These are phyloP conservation scores for Mycena sp. DNA, from an alignment of 1,284 basidiomycete genomes.

Conservation along the genomic window DNA sequence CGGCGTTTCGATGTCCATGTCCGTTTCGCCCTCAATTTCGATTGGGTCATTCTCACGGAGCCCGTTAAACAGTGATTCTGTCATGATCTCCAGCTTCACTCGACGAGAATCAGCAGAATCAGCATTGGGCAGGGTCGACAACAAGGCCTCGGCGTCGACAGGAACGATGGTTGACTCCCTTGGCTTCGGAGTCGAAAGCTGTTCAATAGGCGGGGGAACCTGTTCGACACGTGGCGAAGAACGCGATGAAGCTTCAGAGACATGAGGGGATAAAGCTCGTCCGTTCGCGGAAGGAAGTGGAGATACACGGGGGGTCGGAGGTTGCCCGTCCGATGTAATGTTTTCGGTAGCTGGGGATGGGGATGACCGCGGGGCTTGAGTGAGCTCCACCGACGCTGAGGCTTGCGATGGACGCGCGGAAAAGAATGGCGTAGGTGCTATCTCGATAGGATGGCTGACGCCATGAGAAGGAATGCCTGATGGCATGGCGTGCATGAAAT, in stretches of 20 bases:
- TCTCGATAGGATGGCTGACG: background rate
- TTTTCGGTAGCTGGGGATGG: background rate
- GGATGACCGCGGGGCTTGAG: background rate
- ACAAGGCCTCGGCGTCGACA: slow-evolving; percentile 8
- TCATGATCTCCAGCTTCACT: slow-evolving; percentile 30
- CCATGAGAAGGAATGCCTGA: background rate
- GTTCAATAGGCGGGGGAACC: no score
- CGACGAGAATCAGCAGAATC: slow-evolving; percentile 19
- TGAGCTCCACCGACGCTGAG: background rate
- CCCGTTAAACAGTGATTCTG: slow-evolving; percentile 12
- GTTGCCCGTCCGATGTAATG: background rate
- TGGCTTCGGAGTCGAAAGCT: no score
- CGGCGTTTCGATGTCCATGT: slow-evolving; percentile 31
- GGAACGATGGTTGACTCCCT: no score
- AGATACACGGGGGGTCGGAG: background rate
- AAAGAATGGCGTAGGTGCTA: background rate
- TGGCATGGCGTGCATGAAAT: slow-evolving; percentile 21
- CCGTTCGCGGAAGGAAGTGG: background rate
- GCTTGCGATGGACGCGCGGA: background rate
- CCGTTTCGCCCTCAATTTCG: slow-evolving; percentile 20
- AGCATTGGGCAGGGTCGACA: slow-evolving; percentile 8
- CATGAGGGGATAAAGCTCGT: no score
- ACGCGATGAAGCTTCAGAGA: no score
- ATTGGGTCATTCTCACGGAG: background rate
- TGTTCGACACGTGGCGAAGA: no score